Evolutionary conservation across 2,329 filamentous ascomycete genomes (phyloP), one percentile per base, ranked within the genome.

Genomic region (Penicillium fuscoglaucum): DNA sequence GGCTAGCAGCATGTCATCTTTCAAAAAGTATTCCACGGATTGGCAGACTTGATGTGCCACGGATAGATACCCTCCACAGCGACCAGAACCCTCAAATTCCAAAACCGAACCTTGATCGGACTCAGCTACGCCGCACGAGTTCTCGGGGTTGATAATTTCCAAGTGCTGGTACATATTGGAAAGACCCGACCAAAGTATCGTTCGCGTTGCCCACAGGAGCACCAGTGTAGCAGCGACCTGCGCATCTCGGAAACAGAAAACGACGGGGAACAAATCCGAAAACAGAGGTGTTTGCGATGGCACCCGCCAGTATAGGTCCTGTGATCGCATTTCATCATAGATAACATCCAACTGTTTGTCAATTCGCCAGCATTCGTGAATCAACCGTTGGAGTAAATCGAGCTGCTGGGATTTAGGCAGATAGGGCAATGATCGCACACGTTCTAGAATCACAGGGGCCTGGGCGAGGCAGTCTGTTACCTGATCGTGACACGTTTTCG

Each of bases 171-270:
- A 72, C 9, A 77, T 60, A 43, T 69, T 66, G 9, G 54, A 65
- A 52, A 76, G 64, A 1, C 72, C 72, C 5, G 71, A 67, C 70
- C 72, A 76, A 21, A 77, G 56, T 53, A 77, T 69, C 0, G 66
- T 54, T 7, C 63, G 61, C 1, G 67, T 66, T 5, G 72, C 66
- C 75, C 74, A 77, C 47, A 72, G 70, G 3, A 73, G 39, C 43
- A 72, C 67, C 13, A 73, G 63, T 5, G 66, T 71, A 44, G 50
- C 19, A 52, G 50, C 40, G 5, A 64, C 63, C 7, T 48, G 48
- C 4, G 74, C 53, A 48, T 69, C 61, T 3, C 59, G 52, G 46
- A 76, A 76, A 15, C 68, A 57, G 50, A 68, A 72, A 6, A 66
- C 63, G 5, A 73, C 63, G 1, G 72, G 70, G 44, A 75, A 76